phyloP scores from a whole-genome alignment of 306 rosid genomes.

The Macrotyloma uniflorum region DNA sequence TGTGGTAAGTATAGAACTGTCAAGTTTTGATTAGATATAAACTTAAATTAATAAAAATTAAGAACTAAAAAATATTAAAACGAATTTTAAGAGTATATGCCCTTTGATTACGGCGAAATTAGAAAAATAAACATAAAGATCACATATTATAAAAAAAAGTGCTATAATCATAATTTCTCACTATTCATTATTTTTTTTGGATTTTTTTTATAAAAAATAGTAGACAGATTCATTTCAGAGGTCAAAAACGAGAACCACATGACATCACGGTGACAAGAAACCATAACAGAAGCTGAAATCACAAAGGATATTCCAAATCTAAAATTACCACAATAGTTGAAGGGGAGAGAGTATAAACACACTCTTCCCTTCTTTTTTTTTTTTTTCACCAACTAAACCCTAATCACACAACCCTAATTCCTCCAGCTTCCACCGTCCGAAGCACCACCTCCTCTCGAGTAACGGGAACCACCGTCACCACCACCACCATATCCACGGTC shows the following conservation, averaged over 20 bases:
- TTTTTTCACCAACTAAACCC: not conserved
- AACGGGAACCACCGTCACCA: constrained; percentile 53
- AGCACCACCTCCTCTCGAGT: constrained; percentile 60
- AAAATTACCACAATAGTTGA: not conserved
- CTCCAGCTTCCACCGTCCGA: constrained; percentile 78
- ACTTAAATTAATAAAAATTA: too few relatives aligned
- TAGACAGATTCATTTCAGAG: constrained; percentile 40
- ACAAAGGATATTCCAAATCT: not conserved
- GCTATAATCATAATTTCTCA: constrained; percentile 14
- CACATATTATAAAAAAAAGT: not conserved
- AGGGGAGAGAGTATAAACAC: not conserved
- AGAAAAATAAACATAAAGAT: not conserved
- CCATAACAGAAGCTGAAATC: not conserved
- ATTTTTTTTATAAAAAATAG: constrained; percentile 24
- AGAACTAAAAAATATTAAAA: too few relatives aligned
- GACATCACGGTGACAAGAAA: not conserved
- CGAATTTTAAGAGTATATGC: too few relatives aligned
- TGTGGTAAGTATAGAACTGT: too few relatives aligned
- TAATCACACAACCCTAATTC: constrained; percentile 31
- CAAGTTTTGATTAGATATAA: too few relatives aligned
- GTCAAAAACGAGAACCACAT: constrained; percentile 48
- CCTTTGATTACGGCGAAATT: too few relatives aligned
- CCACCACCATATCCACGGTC: constrained; percentile 53
- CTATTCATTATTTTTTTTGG: not conserved
- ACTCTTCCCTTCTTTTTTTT: not conserved